These are phyloP conservation scores for Tulasnella sp. DNA, from an alignment of 768 basidiomycete species.

Conservation along the genomic window DNA sequence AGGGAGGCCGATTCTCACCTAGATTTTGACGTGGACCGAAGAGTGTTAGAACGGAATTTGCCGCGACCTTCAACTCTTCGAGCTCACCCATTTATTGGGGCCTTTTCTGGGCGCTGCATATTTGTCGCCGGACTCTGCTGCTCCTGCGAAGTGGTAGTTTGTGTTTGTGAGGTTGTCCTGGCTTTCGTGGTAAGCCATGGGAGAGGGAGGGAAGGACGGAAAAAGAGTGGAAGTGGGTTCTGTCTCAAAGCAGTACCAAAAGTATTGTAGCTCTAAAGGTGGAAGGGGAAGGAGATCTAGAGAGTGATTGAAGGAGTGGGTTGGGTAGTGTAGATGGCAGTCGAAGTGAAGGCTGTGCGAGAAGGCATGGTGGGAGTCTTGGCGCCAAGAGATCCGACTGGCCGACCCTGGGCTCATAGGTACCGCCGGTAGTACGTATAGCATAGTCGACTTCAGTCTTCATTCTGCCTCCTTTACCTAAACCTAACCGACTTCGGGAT, in stretches of 20 bases:
- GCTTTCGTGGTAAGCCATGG: conserved; percentile 15
- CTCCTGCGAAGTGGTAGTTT: conserved; percentile 9
- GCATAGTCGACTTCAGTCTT: no score
- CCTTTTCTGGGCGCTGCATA: conserved; percentile 40
- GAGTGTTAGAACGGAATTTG: no score
- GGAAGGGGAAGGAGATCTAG: conserved; percentile 1
- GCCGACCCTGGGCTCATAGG: no score
- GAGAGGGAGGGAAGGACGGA: not conserved
- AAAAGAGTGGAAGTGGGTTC: conserved; percentile 10
- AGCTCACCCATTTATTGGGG: conserved; percentile 64
- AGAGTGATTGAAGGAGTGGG: no score
- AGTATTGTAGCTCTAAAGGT: not conserved
- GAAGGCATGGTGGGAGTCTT: no score
- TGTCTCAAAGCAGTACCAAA: not conserved
- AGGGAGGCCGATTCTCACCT: conserved; percentile 33
- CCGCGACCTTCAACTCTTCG: not conserved
- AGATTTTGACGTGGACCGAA: not conserved
- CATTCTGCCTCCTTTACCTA: not conserved
- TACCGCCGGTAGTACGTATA: no score
- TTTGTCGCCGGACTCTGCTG: not conserved
- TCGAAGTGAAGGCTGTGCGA: no score
- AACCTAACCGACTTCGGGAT: not conserved
- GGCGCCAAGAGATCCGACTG: no score
- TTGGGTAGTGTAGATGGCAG: no score
- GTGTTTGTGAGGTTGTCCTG: conserved; percentile 1